Evolutionary conservation across 2,329 filamentous ascomycete genomes (phyloP).

Genomic region (Fusarium sp.): DNA sequence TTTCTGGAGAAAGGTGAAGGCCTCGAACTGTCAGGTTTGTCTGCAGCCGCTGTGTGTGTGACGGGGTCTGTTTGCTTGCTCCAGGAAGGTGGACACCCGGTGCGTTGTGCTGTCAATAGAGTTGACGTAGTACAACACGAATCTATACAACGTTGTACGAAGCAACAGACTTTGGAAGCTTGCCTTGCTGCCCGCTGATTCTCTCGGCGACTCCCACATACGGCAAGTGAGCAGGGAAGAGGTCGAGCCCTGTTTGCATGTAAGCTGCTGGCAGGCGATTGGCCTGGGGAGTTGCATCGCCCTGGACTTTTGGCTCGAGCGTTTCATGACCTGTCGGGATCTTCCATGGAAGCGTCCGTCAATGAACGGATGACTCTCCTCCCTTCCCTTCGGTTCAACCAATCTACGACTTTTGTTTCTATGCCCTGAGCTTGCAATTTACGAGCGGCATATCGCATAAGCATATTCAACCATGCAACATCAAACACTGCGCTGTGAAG

Average conservation of each 20-base stretch:
- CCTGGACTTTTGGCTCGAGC: slow-evolving; percentile 26
- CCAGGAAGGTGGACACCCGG: background rate
- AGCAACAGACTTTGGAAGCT: background rate
- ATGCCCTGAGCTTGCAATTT: background rate
- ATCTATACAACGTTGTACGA: background rate
- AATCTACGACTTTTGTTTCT: background rate
- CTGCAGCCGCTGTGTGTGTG: slow-evolving; percentile 1
- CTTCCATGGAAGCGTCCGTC: slow-evolving; percentile 1
- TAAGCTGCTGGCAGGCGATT: slow-evolving; percentile 7
- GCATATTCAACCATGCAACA: background rate
- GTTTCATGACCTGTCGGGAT: slow-evolving; percentile 28
- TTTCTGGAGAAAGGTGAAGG: background rate
- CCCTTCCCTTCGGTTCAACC: background rate
- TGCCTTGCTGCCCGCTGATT: slow-evolving; percentile 5
- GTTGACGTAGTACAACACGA: background rate
- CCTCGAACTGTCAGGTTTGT: background rate
- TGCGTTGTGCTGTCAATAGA: background rate
- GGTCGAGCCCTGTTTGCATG: slow-evolving; percentile 1
- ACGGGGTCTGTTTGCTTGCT: background rate
- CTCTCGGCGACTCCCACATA: slow-evolving; percentile 36
- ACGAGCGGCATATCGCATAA: slow-evolving; percentile 17
- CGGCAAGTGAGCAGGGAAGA: slow-evolving; percentile 10
- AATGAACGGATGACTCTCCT: background rate
- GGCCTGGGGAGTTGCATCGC: slow-evolving; percentile 11
- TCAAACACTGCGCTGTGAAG: background rate